Evolutionary conservation across 768 basidiomycete genomes (phyloP), one percentile per base, ranked within the genome.

Genomic region (Amanita rimosa): DNA sequence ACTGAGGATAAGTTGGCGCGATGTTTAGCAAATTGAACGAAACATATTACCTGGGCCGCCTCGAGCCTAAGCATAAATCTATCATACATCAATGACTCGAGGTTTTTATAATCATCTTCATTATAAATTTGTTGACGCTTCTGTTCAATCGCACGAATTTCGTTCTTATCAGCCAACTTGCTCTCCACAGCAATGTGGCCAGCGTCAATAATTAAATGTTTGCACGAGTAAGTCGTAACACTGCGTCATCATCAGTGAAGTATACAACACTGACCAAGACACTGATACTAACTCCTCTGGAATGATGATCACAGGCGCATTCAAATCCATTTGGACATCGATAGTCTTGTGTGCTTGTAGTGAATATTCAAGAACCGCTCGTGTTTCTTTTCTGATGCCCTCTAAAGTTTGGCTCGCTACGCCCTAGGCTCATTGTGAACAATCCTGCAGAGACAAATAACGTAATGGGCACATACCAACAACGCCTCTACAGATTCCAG

Each of bases 1-100:
- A 91, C 91, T 98, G 49, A 45, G 38, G 10, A 8, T 42, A 11
- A 8, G 21, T 26, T 44, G 8, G 46, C 37, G 13, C 35, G 44
- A 3, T 21, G 33, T 19, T 22, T 17, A 31, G 35, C 79, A 67
- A 29, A 78, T 72, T 79, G 50, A 52, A 44, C 26, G 27, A 48
- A 55, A 26, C 60, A 27, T 19, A 38, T 33, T 52, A 94, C 93
- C 80, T 98, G 95, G 10, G 96, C 92, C 38, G 86, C 83, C 55
- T 92, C 74, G 14, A 99, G 74, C 49, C 78, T 81, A 33, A 99
- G 71, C 9, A 75, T 76, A 55, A 96, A 71, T 54, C 84, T 87
- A 65, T 99, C 96, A 58, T 98, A 99, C 91, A 98, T 95, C 31
- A 97, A 67, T 2, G 83, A 83, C 64, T 97, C 92, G 21, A 99